A percentile compares a stretch with the other conserved stretches of the same genome.
Conservation (phyloP, 2,329 filamentous ascomycete species). For the Pseudohalonectria lignicola region DNA sequence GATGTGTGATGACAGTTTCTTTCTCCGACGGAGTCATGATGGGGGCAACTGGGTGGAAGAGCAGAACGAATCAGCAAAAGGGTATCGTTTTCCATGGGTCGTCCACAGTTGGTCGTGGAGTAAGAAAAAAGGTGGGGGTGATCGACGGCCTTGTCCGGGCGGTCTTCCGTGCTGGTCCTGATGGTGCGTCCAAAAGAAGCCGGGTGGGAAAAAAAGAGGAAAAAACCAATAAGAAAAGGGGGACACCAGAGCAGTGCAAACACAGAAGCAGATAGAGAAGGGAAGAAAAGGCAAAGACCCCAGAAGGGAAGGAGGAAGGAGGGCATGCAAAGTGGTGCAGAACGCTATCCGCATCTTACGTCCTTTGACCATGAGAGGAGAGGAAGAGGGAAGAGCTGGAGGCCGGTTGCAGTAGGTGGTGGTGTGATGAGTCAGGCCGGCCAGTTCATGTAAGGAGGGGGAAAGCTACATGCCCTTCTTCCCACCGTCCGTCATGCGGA, state of each 20-base stretch:
- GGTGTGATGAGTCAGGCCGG: background rate
- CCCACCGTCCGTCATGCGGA: constrained; percentile 19
- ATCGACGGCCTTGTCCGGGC: too few relatives aligned
- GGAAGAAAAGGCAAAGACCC: background rate
- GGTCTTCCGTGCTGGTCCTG: too few relatives aligned
- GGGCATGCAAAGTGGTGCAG: too few relatives aligned
- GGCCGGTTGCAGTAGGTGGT: background rate
- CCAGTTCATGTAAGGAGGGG: background rate
- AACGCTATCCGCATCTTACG: too few relatives aligned
- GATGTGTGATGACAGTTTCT: background rate
- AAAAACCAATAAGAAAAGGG: too few relatives aligned
- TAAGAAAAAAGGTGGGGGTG: too few relatives aligned
- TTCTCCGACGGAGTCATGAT: constrained; percentile 1
- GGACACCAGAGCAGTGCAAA: background rate
- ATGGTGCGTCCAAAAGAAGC: too few relatives aligned
- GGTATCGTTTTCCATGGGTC: too few relatives aligned
- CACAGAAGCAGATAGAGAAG: background rate
- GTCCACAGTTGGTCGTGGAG: too few relatives aligned
- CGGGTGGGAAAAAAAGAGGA: too few relatives aligned
- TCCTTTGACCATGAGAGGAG: too few relatives aligned
- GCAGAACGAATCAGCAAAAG: constrained; percentile 4
- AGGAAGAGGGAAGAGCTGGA: background rate
- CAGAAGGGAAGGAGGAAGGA: background rate
- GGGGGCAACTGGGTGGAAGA: constrained; percentile 1
- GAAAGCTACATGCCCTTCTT: constrained; percentile 15